These are phyloP conservation scores for Aspergillus sp. DNA, from an alignment of 2,329 filamentous ascomycete species.

Conservation along the genomic window DNA sequence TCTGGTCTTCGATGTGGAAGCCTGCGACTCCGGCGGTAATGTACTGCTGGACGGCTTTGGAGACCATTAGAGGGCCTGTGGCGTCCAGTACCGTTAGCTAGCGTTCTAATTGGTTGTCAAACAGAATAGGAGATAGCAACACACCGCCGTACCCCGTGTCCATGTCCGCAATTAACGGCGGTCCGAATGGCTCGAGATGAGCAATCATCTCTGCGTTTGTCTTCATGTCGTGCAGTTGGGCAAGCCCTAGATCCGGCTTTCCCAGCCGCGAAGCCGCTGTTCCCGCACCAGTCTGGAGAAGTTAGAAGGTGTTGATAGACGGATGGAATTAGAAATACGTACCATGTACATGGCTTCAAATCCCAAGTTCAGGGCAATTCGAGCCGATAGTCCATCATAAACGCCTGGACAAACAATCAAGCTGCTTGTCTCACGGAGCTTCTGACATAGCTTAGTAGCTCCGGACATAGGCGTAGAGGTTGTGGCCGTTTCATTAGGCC, in stretches of 20 bases:
- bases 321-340: constrained; percentile 12
- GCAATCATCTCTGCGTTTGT: constrained; percentile 59
- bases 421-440: constrained; percentile 20
- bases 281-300: constrained; percentile 51
- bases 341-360: constrained; percentile 63
- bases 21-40: constrained; percentile 47
- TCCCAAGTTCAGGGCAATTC: constrained; percentile 54
- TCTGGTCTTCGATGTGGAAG: constrained; percentile 52
- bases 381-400: constrained; percentile 59
- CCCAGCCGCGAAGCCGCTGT: constrained; percentile 54
- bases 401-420: constrained; percentile 55
- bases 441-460: constrained; percentile 22
- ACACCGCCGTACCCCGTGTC: constrained; percentile 47
- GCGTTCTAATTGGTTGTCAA: neutral
- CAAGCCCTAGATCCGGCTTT: constrained; percentile 55
- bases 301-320: neutral
- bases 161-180: constrained; percentile 53
- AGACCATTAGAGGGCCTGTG: constrained; percentile 37
- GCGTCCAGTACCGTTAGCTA: neutral
- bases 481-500: neutral
- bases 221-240: constrained; percentile 55
- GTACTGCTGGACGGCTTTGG: constrained; percentile 43
- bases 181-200: constrained; percentile 43
- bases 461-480: constrained; percentile 2
- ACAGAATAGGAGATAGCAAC: neutral